phyloP scores from a whole-genome alignment of 176 grass and related monocot genomes.

The Tillandsia leiboldiana region DNA sequence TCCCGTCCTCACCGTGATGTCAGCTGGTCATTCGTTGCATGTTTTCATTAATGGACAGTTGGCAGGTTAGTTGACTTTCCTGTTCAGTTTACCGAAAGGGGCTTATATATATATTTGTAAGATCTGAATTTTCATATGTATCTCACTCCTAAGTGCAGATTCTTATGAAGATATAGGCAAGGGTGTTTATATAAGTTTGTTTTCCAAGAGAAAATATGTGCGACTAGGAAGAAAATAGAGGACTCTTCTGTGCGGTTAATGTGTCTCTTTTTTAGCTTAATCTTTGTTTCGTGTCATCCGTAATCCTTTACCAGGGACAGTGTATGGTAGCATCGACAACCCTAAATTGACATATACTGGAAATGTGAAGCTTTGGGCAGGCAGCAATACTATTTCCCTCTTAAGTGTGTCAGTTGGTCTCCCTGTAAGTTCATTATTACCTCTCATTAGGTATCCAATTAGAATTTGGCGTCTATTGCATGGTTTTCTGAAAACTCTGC shows the following conservation, averaged over 20 bases:
- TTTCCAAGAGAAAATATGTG: not conserved
- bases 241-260: not conserved
- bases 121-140: no score
- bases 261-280: not conserved
- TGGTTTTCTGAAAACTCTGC: not conserved
- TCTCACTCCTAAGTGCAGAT: no score
- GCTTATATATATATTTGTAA: no score
- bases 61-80: slow-evolving; percentile 28
- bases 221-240: no score
- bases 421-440: slow-evolving; percentile 51
- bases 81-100: not conserved
- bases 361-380: slow-evolving; percentile 61
- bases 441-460: not conserved
- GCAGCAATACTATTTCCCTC: slow-evolving; percentile 88
- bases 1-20: slow-evolving; percentile 73
- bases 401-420: slow-evolving; percentile 92
- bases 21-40: slow-evolving; percentile 88
- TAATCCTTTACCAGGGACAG: slow-evolving; percentile 51
- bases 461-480: not conserved
- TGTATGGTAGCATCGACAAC: slow-evolving; percentile 69
- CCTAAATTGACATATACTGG: slow-evolving; percentile 76
- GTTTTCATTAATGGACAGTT: slow-evolving; percentile 76
- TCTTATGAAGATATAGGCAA: no score
- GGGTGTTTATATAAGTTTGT: no score
- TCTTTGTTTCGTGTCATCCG: slow-evolving; percentile 11